Evolutionary conservation across 129 eudicot genomes (phyloP).

Genomic region (Glebionis coronaria): DNA sequence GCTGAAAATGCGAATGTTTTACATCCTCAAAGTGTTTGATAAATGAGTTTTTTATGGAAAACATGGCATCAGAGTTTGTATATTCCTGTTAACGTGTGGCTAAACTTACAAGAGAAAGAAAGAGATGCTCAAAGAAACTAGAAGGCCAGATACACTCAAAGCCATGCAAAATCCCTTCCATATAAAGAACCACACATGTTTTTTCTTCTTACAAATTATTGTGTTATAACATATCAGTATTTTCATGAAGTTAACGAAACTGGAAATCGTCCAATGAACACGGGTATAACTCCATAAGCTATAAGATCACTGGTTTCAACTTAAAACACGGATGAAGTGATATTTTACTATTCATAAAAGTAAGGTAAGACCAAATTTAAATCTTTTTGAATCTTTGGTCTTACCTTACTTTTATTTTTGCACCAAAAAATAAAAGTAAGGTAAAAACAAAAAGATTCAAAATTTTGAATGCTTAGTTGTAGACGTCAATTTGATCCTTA

Average conservation of each 20-base stretch:
- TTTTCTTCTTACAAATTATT: not conserved
- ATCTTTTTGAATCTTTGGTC: too few relatives aligned
- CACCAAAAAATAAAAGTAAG: too few relatives aligned
- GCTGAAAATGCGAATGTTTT: conserved; percentile 40
- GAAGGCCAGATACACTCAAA: conserved; percentile 72
- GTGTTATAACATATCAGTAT: not conserved
- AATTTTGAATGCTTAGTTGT: too few relatives aligned
- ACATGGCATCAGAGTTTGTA: not conserved
- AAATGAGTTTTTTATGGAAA: not conserved
- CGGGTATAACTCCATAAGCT: too few relatives aligned
- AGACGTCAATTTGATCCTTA: too few relatives aligned
- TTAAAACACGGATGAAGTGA: too few relatives aligned
- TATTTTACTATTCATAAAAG: too few relatives aligned
- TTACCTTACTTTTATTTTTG: too few relatives aligned
- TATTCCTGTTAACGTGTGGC: not conserved
- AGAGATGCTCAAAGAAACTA: conserved; percentile 79
- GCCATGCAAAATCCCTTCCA: conserved; percentile 74
- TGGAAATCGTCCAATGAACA: too few relatives aligned
- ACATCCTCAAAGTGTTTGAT: not conserved
- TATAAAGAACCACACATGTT: conserved; percentile 24
- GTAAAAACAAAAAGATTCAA: too few relatives aligned
- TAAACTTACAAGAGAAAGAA: conserved; percentile 75
- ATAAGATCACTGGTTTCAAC: too few relatives aligned
- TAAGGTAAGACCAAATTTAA: too few relatives aligned
- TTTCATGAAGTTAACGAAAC: not conserved